Evolutionary conservation across 306 rosid species (phyloP), one percentile per base, ranked within the genome.

Genomic region (Quercus bicolor): DNA sequence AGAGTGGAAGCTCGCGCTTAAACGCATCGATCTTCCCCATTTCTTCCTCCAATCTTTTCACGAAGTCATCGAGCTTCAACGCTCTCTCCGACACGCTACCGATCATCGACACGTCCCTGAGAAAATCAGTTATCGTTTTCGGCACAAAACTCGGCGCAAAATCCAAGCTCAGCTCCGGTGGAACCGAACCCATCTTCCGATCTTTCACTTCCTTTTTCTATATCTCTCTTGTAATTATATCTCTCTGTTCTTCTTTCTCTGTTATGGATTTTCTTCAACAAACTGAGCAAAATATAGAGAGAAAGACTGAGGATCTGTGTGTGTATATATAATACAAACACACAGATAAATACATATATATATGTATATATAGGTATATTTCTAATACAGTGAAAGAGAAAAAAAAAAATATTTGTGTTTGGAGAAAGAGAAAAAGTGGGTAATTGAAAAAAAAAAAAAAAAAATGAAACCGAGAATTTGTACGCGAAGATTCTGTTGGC

Each of bases 1-100:
- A 95, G 53, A 95, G 92, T 68, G 98, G 98, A 60, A 95, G 98
- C 87, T 92, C 98, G 81, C 98, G 97, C 76, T 90, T 91, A 66
- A 95, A 95, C 15, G 94, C 97, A 20, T 95, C 88, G 92, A 95
- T 95, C 92, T 95, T 95, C 76, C 64, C 77, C 89, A 82, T 85
- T 79, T 95, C 98, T 1, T 88, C 94, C 83, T 92, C 93, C 83
- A 95, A 86, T 54, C 79, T 75, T 23, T 79, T 45, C 31, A 90
- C 73, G 21, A 85, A 85, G 81, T 87, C 90, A 6, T 84, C 86
- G 72, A 92, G 88, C 52, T 56, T 77, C 28, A 86, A 79, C 20
- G 68, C 79, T 62, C 85, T 86, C 19, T 92, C 90, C 20, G 87
- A 2, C 11, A 78, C 64, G 81, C 78, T 61, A 1, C 79, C 74